Evolutionary conservation across 1,284 basidiomycete species (phyloP).

Genomic region (Hortiboletus rubellus): DNA sequence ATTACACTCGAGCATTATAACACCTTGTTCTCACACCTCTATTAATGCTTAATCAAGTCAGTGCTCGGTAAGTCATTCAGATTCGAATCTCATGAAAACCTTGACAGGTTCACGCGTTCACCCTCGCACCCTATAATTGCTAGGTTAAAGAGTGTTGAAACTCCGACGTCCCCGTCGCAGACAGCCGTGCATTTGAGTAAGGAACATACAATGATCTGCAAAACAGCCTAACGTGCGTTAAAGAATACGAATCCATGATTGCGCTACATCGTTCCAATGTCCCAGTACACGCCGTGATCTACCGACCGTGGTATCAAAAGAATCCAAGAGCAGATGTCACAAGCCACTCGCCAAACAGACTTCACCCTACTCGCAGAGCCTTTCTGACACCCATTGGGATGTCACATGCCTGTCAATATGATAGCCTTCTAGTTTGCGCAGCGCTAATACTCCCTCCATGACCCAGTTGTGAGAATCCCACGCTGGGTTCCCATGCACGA

Average conservation of each 20-base stretch:
- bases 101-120: background rate
- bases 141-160: conserved; percentile 18
- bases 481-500: conserved; percentile 29
- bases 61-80: conserved; percentile 20
- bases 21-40: background rate
- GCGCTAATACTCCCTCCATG: conserved; percentile 33
- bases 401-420: conserved; percentile 34
- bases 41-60: conserved; percentile 14
- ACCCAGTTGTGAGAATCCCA: conserved; percentile 35
- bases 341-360: conserved; percentile 2
- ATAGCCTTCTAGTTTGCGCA: conserved; percentile 31
- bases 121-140: conserved; percentile 18
- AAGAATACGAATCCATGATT: conserved; percentile 28
- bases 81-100: conserved; percentile 6
- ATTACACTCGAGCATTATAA: background rate
- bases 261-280: conserved; percentile 16
- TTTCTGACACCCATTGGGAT: conserved; percentile 32
- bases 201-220: conserved; percentile 16
- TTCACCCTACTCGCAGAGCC: conserved; percentile 26
- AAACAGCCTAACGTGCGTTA: background rate
- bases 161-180: conserved; percentile 16
- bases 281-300: conserved; percentile 21
- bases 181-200: conserved; percentile 4
- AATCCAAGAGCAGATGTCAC: conserved; percentile 8
- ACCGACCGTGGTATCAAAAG: conserved; percentile 22